Base-by-base conservation (phyloP, 306 rosid genomes). In the Sesbania bispinosa region DNA sequence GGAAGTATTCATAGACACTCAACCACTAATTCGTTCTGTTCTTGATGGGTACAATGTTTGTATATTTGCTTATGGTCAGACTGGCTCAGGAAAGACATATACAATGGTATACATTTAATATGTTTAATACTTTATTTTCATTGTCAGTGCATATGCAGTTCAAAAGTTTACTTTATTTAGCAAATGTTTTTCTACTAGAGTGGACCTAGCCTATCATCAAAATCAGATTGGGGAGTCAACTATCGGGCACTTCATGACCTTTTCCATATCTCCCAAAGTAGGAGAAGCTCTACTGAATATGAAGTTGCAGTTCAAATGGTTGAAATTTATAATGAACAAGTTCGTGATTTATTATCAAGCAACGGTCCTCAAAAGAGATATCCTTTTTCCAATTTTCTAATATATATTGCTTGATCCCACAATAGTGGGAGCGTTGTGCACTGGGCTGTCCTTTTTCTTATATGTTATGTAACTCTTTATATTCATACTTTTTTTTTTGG, bases 31-130 rank as follows among this genome's bases (percentile, higher is more conserved):
- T 80, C 93, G 97, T 41, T 91, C 97, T 70, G 97, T 94, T 47
- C 96, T 94, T 50, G 99, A 94, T 61, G 99, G 99, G 62, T 94
- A 86, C 84, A 91, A 88, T 82, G 99, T 94, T 62, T 94, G 99
- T 75, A 94, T 94, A 91, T 94, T 94, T 88, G 99, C 99, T 20
- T 94, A 94, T 69, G 99, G 99, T 74, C 99, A 94, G 85, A 94
- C 99, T 74, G 99, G 99, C 55, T 89, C 99, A 3, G 99, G 99
- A 74, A 94, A 94, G 85, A 94, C 99, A 6, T 88, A 89, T 69
- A 94, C 99, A 4, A 94, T 94, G 99, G 99, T 94, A 89, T 69
- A 82, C 20, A 21, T 64, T 73, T 35, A 48, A 33, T 38, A 65
- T 61, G 18, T 45, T 70, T 47, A 27, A 4, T 61, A 58, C 47